Evolutionary conservation across 2,329 filamentous ascomycete genomes (phyloP), one percentile per base, ranked within the genome.

Genomic region (Arachnomyces sp.): DNA sequence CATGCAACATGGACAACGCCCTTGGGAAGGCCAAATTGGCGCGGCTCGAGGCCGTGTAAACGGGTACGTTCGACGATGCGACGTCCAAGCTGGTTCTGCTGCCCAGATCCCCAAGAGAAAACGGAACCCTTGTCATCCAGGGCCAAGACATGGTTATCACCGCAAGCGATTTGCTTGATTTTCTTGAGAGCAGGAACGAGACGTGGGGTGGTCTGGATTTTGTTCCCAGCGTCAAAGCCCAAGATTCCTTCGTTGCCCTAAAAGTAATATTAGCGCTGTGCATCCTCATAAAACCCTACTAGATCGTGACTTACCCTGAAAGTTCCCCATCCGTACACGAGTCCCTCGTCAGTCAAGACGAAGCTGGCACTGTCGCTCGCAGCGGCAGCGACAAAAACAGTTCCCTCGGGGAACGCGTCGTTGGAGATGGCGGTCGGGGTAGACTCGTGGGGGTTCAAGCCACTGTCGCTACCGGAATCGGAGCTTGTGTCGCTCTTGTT

Each of bases 11-110:
- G 77, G 37, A 70, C 69, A 38, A 84, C 77, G 47, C 67, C 66
- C 54, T 74, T 73, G 47, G 73, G 73, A 32, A 79, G 69, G 31
- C 74, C 74, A 41, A 80, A 71, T 48, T 74, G 73, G 40, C 69
- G 70, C 7, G 79, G 78, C 35, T 68, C 65, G 16, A 79, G 66
- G 14, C 71, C 72, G 46, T 74, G 69, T 36, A 67, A 61, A 49
- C 73, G 71, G 44, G 69, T 77, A 39, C 77, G 74, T 59, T 78
- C 75, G 34, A 78, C 72, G 30, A 80, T 71, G 39, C 75, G 74
- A 38, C 75, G 77, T 48, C 82, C 84, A 7, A 86, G 72, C 55
- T 82, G 77, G 53, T 82, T 80, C 59, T 88, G 79, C 51, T 82
- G 75, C 21, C 77, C 77, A 34, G 74, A 77, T 16, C 79, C 79